Base-by-base conservation (phyloP, 306 rosid genomes). In the Lathyrus sativus region DNA sequence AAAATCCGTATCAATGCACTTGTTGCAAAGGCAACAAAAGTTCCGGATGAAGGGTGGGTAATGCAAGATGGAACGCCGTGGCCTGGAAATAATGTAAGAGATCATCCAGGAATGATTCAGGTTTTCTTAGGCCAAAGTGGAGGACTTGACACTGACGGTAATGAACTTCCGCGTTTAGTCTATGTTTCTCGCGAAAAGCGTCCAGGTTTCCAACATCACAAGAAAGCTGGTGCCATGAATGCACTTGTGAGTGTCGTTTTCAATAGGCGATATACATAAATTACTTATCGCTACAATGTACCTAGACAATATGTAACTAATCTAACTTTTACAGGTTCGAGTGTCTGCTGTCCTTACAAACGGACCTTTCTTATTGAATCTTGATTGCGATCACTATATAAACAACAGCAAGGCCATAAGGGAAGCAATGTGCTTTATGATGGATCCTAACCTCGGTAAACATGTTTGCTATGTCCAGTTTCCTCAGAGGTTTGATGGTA, bases 101-200 rank as follows among this genome's bases (percentile, higher is more conserved):
- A 93, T 77, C 98, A 93, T 88, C 97, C 98, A 0, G 98, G 97
- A 81, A 93, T 93, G 98, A 93, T 93, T 55, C 98, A 93, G 90
- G 98, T 93, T 76, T 93, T 93, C 95, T 88, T 88, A 76, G 98
- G 98, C 33, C 98, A 93, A 78, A 93, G 89, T 71, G 98, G 98
- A 68, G 98, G 96, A 60, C 88, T 88, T 43, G 98, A 93, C 82
- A 56, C 86, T 19, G 97, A 88, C n/a, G 98, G 98, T 12, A 88
- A 90, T 60, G 98, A 90, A 77, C 88, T 93, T 19, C 97, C 98
- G 3, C 93, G 97, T 24, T 55, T 93, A 73, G 96, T 93, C 73
- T 93, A 93, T 74, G 98, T 93, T 66, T 93, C 98, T 85, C 98
- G 98, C 79, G 98, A 93, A 76, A 93, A 92, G 91, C 98, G 98